phyloP scores from a whole-genome alignment of 2,329 filamentous ascomycete species.

The Ceratocystis cacaofunesta region DNA sequence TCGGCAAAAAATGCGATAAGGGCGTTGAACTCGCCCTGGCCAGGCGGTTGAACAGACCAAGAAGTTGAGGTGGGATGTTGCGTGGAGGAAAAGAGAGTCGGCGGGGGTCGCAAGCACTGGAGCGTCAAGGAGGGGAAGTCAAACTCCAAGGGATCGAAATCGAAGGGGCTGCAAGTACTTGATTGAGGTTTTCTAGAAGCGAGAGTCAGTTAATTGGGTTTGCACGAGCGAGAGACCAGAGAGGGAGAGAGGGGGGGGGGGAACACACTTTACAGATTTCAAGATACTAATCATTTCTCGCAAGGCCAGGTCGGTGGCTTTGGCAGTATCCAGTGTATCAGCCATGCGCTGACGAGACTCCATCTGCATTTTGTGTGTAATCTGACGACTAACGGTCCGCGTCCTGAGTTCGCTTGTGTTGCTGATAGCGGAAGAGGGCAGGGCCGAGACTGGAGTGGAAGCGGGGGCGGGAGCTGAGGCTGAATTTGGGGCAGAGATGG shows the following conservation, averaged over 20 bases:
- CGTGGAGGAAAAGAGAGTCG: constrained; percentile 66
- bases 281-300: constrained; percentile 69
- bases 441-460: constrained; percentile 19
- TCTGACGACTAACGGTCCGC: constrained; percentile 35
- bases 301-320: constrained; percentile 71
- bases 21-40: constrained; percentile 56
- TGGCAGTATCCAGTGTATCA: constrained; percentile 64
- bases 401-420: constrained; percentile 20
- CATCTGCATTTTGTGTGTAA: constrained; percentile 43
- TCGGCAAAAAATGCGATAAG: constrained; percentile 52
- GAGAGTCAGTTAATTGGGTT: background rate
- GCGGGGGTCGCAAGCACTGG: constrained; percentile 63
- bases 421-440: constrained; percentile 18
- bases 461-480: constrained; percentile 27
- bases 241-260: background rate
- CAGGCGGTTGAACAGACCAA: constrained; percentile 68
- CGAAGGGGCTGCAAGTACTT: constrained; percentile 37
- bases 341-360: constrained; percentile 48
- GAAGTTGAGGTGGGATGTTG: constrained; percentile 65
- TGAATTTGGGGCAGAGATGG: background rate
- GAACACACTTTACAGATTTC: constrained; percentile 62
- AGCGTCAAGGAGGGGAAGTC: constrained; percentile 77
- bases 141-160: constrained; percentile 73
- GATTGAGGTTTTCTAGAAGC: constrained; percentile 11
- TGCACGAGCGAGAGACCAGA: background rate